Evolutionary conservation across 768 basidiomycete species (phyloP), one percentile per base, ranked within the genome.

Genomic region (Leucocoprinus leucothites): DNA sequence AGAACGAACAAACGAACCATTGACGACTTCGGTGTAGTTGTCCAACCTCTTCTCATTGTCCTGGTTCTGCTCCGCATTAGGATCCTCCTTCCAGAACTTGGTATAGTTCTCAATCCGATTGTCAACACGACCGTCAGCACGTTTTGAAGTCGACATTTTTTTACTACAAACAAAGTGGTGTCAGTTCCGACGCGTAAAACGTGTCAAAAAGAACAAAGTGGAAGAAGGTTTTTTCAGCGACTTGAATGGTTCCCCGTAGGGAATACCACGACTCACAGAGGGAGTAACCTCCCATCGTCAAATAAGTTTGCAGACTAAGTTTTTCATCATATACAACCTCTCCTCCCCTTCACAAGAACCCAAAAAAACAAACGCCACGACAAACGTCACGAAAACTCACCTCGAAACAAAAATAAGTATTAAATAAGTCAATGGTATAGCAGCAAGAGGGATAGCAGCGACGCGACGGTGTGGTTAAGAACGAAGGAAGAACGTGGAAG

Each of bases 21-120:
- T 96, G 57, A 98, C 91, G 57, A 99, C 92, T 51, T 97, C 93
- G 11, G 89, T 86, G 71, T 98, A 98, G 65, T 83, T 84, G 36
- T 82, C 82, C 42, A 94, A 71, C 57, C 96, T 82, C 64, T 84
- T 85, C 55, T 87, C 78, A 57, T 79, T 89, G 69, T 91, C 81
- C 11, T 70, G 73, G 3, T 78, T 74, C 47, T 67, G 72, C 71
- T 98, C 94, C 63, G 86, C 79, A 14, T 70, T 71, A 26, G 84
- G 75, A 69, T 96, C 89, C 67, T 88, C 86, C 59, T 94, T 81
- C 95, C 96, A 99, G 74, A 92, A 94, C 65, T 83, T 84, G 62
- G 87, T 87, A 74, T 99, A 98, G 71, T 84, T 85, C 67, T 83
- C 84, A 44, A 93, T 87, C 46, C 91, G 89, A 60, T 76, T 72